Conservation (phyloP, 495 filamentous ascomycete genomes). For the Penicillium alfredii region DNA sequence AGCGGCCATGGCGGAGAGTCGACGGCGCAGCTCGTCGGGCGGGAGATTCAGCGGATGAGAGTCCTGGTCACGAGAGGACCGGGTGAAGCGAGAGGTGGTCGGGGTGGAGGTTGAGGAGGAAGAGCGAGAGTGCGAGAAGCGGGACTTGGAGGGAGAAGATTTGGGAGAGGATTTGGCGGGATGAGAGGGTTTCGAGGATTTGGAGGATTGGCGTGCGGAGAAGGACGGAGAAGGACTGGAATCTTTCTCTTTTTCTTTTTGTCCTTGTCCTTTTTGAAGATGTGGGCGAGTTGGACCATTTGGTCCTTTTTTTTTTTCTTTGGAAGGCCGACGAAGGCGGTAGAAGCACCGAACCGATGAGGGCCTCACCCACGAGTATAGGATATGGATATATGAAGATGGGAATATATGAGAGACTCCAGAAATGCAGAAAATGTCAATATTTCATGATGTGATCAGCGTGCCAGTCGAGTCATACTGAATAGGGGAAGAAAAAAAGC, state of each 20-base stretch:
- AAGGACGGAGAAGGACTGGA: slow-evolving; percentile 20
- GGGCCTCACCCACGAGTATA: background rate
- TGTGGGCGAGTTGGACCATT: slow-evolving; percentile 35
- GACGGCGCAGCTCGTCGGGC: slow-evolving; percentile 73
- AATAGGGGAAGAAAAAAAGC: slow-evolving; percentile 3
- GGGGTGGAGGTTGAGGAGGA: slow-evolving; percentile 29
- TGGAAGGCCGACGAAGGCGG: slow-evolving; percentile 47
- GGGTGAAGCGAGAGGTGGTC: slow-evolving; percentile 18
- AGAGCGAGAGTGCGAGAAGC: slow-evolving; percentile 31
- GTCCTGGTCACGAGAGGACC: slow-evolving; percentile 57
- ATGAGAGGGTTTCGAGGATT: slow-evolving; percentile 6
- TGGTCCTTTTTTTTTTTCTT: slow-evolving; percentile 27
- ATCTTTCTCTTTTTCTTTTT: slow-evolving; percentile 22
- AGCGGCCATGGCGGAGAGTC: slow-evolving; percentile 61
- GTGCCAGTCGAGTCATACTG: no score
- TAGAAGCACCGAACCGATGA: slow-evolving; percentile 25
- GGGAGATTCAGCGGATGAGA: slow-evolving; percentile 82
- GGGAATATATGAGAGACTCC: no score
- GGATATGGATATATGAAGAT: background rate
- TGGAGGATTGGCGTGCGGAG: slow-evolving; percentile 20
- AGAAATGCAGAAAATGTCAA: no score
- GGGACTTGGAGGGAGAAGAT: slow-evolving; percentile 23
- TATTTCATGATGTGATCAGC: no score
- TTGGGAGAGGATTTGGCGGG: slow-evolving; percentile 24
- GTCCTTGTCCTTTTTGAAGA: slow-evolving; percentile 36